A percentile compares a stretch with the other conserved stretches of the same genome.
phyloP scores from a whole-genome alignment of 2,329 filamentous ascomycete species.

The Hypocreales sp. region DNA sequence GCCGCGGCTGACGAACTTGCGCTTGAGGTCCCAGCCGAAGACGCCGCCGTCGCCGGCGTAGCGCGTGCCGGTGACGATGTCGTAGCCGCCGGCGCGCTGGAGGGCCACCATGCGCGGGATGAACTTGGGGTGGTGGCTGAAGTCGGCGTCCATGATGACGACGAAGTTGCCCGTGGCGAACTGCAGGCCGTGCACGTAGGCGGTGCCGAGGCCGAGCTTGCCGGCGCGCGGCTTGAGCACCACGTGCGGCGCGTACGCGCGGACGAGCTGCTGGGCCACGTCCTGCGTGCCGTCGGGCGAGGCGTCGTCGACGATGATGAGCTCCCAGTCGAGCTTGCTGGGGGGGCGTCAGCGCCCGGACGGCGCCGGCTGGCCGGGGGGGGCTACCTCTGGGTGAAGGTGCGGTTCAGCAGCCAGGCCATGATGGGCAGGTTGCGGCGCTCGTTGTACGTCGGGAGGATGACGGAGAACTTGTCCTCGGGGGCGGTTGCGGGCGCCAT shows the following conservation, averaged over 20 bases:
- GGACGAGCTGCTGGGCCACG: constrained; percentile 78
- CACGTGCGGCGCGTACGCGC: constrained; percentile 68
- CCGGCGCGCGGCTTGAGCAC: constrained; percentile 76
- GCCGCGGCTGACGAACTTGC: constrained; percentile 69
- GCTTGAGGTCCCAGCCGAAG: constrained; percentile 91
- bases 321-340: constrained; percentile 89
- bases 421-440: constrained; percentile 93
- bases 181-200: constrained; percentile 87
- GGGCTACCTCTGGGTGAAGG: constrained; percentile 79
- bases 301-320: constrained; percentile 96
- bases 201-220: constrained; percentile 92
- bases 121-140: constrained; percentile 98
- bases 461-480: constrained; percentile 81
- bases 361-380: too few species aligned
- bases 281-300: constrained; percentile 91
- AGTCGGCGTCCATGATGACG: constrained; percentile 99
- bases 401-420: constrained; percentile 83
- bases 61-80: constrained; percentile 92
- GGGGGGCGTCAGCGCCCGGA: background rate
- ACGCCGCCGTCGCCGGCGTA: constrained; percentile 85
- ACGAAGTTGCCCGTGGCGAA: constrained; percentile 87
- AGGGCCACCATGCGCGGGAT: constrained; percentile 83
- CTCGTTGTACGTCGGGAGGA: constrained; percentile 98
- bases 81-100: constrained; percentile 65
- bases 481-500: constrained; percentile 31